Base-by-base conservation (phyloP, 768 basidiomycete genomes). In the Filobasidium floriforme region DNA sequence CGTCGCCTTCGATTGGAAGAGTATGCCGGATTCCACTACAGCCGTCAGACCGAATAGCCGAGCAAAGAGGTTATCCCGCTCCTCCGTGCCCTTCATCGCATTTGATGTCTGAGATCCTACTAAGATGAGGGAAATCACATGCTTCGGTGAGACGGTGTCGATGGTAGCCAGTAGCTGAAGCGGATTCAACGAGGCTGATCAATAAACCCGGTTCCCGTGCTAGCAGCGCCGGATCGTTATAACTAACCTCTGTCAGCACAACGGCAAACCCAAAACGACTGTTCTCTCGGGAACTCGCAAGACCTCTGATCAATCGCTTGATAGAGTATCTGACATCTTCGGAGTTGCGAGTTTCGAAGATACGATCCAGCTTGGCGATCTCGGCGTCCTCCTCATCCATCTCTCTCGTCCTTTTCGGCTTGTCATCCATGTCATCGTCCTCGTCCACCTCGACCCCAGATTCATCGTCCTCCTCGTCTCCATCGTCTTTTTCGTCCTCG, bases 181-280 rank as follows among this genome's bases (percentile, higher is more conserved):
- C 32, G 32, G 29, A 41, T 60, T 9, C 32, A 37, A 37, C 9
- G 32, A 37, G 32, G 32, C 32, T 37, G 49, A 37, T 37, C 32
- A 37, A 9, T 37, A 37, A n/a, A 37, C 32, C 32, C 32, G 32
- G 32, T 37, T 37, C 32, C 9, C 32, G 32, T 37, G 32, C 32
- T 37, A 9, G 32, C 3, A 37, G 32, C 3, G 32, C 32, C 32
- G 32, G 32, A 9, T 37, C 32, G 32, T 4, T 37, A 4, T 9
- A 37, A 78, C 85, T 71, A 73, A 94, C 93, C 83, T 96, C 93
- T 0, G 94, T 92, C 70, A 99, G 81, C 40, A 92, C 92, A 52
- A 99, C 94, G 10, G 92, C 91, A 76, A 97, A 99, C 19, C 94
- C 94, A 43, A 97, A 81, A 70, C 94, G 81, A 78, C 92, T 94